Evolutionary conservation across 371 early-diverging fungal genomes (phyloP), one percentile per base, ranked within the genome.

Genomic region (Fennellomyces sp.): DNA sequence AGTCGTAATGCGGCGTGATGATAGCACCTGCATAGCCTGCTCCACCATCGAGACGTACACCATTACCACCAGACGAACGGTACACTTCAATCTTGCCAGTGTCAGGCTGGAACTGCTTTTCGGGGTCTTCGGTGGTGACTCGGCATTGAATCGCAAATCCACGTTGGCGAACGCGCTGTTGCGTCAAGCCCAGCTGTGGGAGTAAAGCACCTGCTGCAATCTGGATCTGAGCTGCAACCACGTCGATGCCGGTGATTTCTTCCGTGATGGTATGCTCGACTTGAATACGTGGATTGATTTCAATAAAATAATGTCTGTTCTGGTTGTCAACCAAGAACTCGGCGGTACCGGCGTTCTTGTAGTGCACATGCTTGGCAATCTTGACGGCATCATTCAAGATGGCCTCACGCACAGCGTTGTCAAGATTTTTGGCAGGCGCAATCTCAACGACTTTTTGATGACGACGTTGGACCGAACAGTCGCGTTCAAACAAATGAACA

Each of bases 371-470:
- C 64, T 90, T 88, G 56, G 98, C 94, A 60, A 97, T 82, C 81
- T 90, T 94, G 75, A 96, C 85, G 11, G 98, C 97, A 77, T 95
- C 94, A 27, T 82, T 83, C 56, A 93, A 75, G 51, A 98, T 94
- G 17, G 82, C 84, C 58, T 94, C 84, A 62, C 96, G 85, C n/a
- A 87, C 76, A 5, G 75, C 71, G 41, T 58, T 73, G 12, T 84
- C 82, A n/a, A 93, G 68, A 57, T 86, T 80, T 51, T 89, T 83
- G 21, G 94, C 91, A 8, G 97, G 97, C 0, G 92, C 96, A 63
- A 94, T 91, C 71, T 98, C 98, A 29, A 98, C 91, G 0, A 98
- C 94, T 78, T 99, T 99, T 72, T 99, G 98, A 73, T 97, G 94
- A 60, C 98, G 89, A 64, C 99, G 88, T 82, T 99, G 98, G 30